Evolutionary conservation across 768 basidiomycete species (phyloP).

Genomic region (Boletus sp.): DNA sequence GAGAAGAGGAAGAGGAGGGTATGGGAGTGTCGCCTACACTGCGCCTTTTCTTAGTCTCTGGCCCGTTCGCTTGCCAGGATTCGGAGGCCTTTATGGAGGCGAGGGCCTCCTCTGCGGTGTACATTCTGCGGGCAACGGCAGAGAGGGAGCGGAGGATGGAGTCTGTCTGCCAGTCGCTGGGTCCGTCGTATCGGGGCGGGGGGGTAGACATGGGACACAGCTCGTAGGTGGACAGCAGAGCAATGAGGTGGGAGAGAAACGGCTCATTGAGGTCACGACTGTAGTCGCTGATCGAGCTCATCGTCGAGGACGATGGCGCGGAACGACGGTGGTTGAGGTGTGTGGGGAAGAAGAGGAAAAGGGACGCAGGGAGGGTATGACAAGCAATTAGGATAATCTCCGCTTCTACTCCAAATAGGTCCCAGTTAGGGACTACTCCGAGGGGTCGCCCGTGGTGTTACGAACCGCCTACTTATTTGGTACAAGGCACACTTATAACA

Average conservation of each 20-base stretch:
- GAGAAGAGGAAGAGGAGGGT: slow-evolving; percentile 27
- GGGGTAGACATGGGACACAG: slow-evolving; percentile 51
- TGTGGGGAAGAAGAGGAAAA: not conserved
- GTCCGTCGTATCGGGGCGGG: slow-evolving; percentile 54
- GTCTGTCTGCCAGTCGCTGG: slow-evolving; percentile 57
- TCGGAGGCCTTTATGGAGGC: slow-evolving; percentile 40
- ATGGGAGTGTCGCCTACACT: slow-evolving; percentile 39
- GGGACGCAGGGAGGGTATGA: too few relatives aligned
- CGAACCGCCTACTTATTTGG: not conserved
- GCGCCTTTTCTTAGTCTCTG: slow-evolving; percentile 47
- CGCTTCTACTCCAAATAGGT: slow-evolving; percentile 4
- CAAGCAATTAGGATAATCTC: slow-evolving; percentile 14
- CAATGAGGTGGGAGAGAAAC: slow-evolving; percentile 55
- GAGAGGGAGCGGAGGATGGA: slow-evolving; percentile 52
- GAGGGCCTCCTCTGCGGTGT: slow-evolving; percentile 50
- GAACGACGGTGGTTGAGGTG: slow-evolving; percentile 9
- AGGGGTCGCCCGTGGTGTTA: not conserved
- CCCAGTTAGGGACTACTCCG: too few relatives aligned
- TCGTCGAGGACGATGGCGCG: slow-evolving; percentile 28
- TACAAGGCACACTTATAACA: not conserved
- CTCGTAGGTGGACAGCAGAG: slow-evolving; percentile 59
- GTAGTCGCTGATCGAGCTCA: slow-evolving; percentile 32
- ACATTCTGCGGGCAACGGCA: slow-evolving; percentile 52
- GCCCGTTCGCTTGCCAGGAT: slow-evolving; percentile 33
- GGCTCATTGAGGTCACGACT: slow-evolving; percentile 28